Conservation (phyloP, 352 stramenopile genomes). For the Blastocystis sp. region DNA sequence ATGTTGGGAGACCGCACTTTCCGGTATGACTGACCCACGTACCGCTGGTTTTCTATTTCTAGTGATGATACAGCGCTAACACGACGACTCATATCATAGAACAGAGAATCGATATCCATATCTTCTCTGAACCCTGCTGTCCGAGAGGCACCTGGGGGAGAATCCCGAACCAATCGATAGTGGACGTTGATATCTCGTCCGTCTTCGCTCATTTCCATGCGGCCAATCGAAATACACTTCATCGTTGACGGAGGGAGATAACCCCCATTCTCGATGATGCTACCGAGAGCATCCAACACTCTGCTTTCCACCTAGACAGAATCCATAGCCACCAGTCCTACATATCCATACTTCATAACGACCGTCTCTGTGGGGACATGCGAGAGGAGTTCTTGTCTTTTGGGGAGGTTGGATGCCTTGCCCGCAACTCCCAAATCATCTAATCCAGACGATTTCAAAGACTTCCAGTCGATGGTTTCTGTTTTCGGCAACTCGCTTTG, state of each 20-base stretch:
- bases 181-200: conserved; percentile 43
- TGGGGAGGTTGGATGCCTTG: neutral
- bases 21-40: neutral
- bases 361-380: conserved; percentile 12
- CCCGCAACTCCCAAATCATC: neutral
- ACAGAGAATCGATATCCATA: neutral
- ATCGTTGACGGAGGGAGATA: neutral
- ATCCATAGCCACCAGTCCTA: neutral
- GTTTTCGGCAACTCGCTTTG: neutral
- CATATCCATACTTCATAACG: conserved; percentile 43
- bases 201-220: neutral
- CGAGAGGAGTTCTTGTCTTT: neutral
- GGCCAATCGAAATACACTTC: neutral
- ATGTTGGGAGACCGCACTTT: neutral
- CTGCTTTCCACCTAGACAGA: neutral
- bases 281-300: conserved; percentile 17
- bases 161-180: neutral
- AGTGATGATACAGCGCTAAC: neutral
- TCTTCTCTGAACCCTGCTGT: neutral
- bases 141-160: neutral
- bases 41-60: neutral
- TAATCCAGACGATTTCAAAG: conserved; percentile 2
- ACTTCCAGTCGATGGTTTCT: neutral
- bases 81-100: conserved; percentile 8
- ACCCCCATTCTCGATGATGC: conserved; percentile 7